These are phyloP conservation scores for Solanum virginianum DNA, from an alignment of 257 asterid genomes.

Conservation along the genomic window DNA sequence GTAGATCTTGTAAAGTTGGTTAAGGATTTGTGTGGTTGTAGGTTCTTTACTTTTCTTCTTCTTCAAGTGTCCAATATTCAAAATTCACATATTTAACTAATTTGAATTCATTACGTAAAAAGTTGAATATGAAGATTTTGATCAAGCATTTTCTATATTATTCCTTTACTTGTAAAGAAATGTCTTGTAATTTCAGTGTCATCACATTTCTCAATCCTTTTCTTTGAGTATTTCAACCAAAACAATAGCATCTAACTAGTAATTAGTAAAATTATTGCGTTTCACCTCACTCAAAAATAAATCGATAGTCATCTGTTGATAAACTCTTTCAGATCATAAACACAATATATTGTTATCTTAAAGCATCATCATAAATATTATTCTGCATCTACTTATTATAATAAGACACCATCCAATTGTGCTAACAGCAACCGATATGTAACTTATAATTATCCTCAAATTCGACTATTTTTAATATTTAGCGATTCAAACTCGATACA, in stretches of 20 bases:
- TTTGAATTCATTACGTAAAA: background rate
- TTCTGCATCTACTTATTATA: accelerated
- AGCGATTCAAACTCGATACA: background rate
- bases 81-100: background rate
- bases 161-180: no score
- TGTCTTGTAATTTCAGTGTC: no score
- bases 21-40: background rate
- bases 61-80: background rate
- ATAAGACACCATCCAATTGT: background rate
- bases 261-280: background rate
- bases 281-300: background rate
- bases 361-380: background rate
- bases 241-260: background rate
- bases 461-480: accelerated
- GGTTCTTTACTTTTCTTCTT: background rate
- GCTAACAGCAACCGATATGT: background rate
- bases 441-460: background rate
- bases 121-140: background rate
- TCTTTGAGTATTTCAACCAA: background rate
- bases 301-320: background rate
- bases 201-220: background rate
- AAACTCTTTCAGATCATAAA: background rate
- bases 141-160: background rate
- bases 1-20: background rate
- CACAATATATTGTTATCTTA: background rate